Base-by-base conservation (phyloP, 352 stramenopile species). In the Plasmopara muralis region DNA sequence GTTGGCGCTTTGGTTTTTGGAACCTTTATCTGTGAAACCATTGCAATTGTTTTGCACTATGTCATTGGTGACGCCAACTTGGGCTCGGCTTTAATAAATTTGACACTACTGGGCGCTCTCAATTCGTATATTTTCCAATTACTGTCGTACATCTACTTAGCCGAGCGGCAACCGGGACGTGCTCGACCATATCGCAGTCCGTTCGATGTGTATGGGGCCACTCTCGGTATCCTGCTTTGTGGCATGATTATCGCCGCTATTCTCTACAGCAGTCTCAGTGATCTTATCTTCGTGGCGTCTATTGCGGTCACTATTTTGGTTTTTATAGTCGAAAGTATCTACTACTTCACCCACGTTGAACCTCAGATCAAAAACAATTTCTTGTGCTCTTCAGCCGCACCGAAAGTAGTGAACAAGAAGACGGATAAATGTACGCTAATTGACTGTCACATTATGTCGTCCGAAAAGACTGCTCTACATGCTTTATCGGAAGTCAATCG, bases 91-190 rank as follows among this genome's bases (percentile, higher is more conserved):
- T 50, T 89, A 30, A 65, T 65, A 30, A 65, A 65, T 34, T 25
- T 65, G 25, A 53, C 57, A 15, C 35, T 65, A 15, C 28, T 84
- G 28, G 73, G 77, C 2, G 77, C 68, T 14, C 64, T 89, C 33
- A 63, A 84, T 28, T 89, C 77, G 38, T 89, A 89, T 55, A 45
- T 65, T 5, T 84, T 89, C 57, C 77, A 89, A 50, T 64, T 89
- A 28, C 45, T 59, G 31, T 69, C 77, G 1, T 89, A 78, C 60
- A 85, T 85, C 38, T 42, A 62, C 35, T 55, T 89, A 39, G 69
- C 69, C 2, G 35, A 73, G 1, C 53, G 61, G 7, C 59, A 89
- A 14, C 73, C 77, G 2, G 41, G 70, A 0, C 69, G 77, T 9
- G 13, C 41, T 33, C 77, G 77, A 14, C 75, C 77, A 14, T 89